phyloP scores from a whole-genome alignment of 139 green algal genomes.

The Chlamydomonas sp. region DNA sequence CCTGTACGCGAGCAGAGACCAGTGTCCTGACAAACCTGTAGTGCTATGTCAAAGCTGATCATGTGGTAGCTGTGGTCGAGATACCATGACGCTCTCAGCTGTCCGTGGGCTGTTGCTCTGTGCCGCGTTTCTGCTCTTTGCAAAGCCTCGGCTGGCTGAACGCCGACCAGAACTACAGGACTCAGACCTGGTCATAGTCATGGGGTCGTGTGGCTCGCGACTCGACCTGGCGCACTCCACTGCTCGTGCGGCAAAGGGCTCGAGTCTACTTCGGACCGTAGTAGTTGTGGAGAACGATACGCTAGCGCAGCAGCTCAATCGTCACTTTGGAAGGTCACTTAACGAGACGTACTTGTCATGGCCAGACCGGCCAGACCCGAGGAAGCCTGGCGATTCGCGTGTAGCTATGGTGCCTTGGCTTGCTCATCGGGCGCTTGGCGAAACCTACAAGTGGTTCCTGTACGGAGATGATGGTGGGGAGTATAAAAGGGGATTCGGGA shows the following conservation, averaged over 20 bases:
- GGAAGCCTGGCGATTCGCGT: slow-evolving; percentile 11
- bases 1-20: no score
- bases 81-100: no score
- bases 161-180: neutral
- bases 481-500: no score
- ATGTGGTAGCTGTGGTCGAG: no score
- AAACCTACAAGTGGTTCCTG: slow-evolving; percentile 21
- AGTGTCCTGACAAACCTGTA: no score
- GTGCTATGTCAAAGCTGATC: no score
- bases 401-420: slow-evolving; percentile 21
- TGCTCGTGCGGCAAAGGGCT: neutral
- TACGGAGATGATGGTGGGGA: slow-evolving; percentile 11
- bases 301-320: neutral
- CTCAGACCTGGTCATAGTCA: slow-evolving; percentile 11
- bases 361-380: slow-evolving; percentile 8
- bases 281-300: neutral
- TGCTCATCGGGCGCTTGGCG: neutral
- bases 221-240: slow-evolving; percentile 20
- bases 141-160: neutral
- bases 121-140: no score
- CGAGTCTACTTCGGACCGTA: neutral
- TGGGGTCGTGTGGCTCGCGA: neutral
- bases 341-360: slow-evolving; percentile 28
- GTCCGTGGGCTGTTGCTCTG: no score
- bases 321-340: neutral